Evolutionary conservation across 2,329 filamentous ascomycete species (phyloP), one percentile per base, ranked within the genome.

Genomic region (Fusarium transvaalense): DNA sequence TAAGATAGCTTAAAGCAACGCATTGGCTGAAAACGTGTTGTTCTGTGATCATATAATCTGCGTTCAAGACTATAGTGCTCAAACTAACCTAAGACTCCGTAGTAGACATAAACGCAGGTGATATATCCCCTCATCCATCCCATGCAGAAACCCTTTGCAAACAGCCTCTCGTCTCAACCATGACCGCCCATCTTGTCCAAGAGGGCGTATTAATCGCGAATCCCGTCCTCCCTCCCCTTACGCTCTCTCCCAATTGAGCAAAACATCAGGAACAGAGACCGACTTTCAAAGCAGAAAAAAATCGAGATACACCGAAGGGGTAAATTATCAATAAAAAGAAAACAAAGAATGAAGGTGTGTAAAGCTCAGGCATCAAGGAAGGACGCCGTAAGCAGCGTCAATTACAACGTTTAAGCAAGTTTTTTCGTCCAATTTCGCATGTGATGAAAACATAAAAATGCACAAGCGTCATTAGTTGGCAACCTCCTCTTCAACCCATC

Each of bases 401-500:
- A 82, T 81, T 80, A 82, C 78, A 82, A 82, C 76, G 78, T 78
- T 80, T 79, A 81, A 78, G 64, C 74, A 74, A 75, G 72, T 75
- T 78, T 77, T 77, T 72, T 76, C 63, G 63, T 66, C 68, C 57
- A 62, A 68, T 75, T 64, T 72, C 62, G 56, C 58, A 56, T 56
- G 63, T 57, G 57, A 61, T 58, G 50, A 67, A 66, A 70, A 38
- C 72, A 70, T 71, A 70, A 74, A 68, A 72, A 73, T 71, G 53
- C 52, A 66, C 51, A 54, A 66, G 55, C 61, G 56, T 64, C 63
- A 64, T 80, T 79, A 89, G 79, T 89, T 89, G 61, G 85, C 84
- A 68, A 89, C 86, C 77, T 89, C 87, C 76, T 91, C 88, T 78
- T 91, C 88, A 35, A 88, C 87, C 89, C 89, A 91, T 56, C 88